Evolutionary conservation across 768 basidiomycete genomes (phyloP).

Genomic region (Leccinum pellstonianum): DNA sequence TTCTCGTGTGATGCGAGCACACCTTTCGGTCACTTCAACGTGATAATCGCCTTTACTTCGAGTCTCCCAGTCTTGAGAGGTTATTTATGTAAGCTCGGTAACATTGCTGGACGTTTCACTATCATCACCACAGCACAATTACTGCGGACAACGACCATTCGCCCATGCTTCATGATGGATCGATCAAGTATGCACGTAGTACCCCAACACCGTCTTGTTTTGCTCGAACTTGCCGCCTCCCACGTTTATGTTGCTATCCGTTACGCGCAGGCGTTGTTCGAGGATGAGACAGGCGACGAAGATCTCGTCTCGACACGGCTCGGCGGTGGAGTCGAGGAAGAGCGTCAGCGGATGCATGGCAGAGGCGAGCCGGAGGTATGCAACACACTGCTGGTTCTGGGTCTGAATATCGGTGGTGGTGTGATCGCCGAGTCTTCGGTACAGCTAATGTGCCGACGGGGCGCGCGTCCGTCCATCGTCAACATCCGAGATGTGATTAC

Average conservation of each 20-base stretch:
- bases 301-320: constrained; percentile 15
- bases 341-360: constrained; percentile 8
- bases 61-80: no score
- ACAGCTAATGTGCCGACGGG: constrained; percentile 1
- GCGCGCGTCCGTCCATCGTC: background rate
- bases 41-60: background rate
- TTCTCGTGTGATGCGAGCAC: background rate
- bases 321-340: constrained; percentile 8
- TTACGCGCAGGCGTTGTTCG: constrained; percentile 12
- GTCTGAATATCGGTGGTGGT: background rate
- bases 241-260: constrained; percentile 8
- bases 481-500: background rate
- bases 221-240: constrained; percentile 16
- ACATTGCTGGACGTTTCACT: background rate
- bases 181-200: constrained; percentile 3
- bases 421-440: constrained; percentile 3
- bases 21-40: background rate
- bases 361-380: constrained; percentile 8
- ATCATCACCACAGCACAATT: background rate
- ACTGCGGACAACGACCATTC: background rate
- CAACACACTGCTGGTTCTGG: constrained; percentile 4
- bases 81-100: background rate
- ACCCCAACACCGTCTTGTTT: constrained; percentile 9
- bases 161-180: background rate
- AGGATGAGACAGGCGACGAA: constrained; percentile 16